These are phyloP conservation scores for Colletotrichum theobromicola DNA, from an alignment of 2,329 filamentous ascomycete genomes.

Conservation along the genomic window DNA sequence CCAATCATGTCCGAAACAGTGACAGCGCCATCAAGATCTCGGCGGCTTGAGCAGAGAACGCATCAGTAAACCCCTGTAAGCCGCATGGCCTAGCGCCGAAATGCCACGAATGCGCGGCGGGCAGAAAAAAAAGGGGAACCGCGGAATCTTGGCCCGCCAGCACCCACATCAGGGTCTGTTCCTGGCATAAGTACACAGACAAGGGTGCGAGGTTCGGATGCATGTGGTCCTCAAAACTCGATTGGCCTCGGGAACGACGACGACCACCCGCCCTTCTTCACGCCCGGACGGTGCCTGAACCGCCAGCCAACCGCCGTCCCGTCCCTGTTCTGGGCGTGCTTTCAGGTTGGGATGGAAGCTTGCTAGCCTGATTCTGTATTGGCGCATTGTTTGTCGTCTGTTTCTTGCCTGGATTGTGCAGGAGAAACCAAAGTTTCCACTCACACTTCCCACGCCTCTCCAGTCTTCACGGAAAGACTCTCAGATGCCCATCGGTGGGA, in stretches of 20 bases:
- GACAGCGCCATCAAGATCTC: slow-evolving; percentile 20
- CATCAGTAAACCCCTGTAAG: neutral
- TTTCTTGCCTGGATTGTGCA: neutral
- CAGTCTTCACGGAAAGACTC: neutral
- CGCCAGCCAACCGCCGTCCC: slow-evolving; percentile 18
- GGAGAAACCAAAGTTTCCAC: neutral
- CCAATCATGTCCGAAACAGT: slow-evolving; percentile 7
- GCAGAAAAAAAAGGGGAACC: neutral
- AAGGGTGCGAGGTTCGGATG: neutral
- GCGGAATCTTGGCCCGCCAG: neutral
- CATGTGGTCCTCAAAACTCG: neutral
- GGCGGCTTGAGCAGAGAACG: neutral
- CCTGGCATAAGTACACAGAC: slow-evolving; percentile 2
- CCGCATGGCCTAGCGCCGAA: slow-evolving; percentile 9
- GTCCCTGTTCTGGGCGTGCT: neutral
- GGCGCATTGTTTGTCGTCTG: neutral
- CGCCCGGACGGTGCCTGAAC: neutral
- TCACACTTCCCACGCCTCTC: neutral
- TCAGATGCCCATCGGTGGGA: neutral
- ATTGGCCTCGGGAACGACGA: slow-evolving; percentile 7
- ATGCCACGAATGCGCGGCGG: neutral
- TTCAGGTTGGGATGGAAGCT: neutral
- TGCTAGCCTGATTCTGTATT: neutral
- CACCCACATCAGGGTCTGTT: neutral
- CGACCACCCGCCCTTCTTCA: neutral